Conservation (phyloP, 2,329 filamentous ascomycete genomes). For the Penicillium sp. region DNA sequence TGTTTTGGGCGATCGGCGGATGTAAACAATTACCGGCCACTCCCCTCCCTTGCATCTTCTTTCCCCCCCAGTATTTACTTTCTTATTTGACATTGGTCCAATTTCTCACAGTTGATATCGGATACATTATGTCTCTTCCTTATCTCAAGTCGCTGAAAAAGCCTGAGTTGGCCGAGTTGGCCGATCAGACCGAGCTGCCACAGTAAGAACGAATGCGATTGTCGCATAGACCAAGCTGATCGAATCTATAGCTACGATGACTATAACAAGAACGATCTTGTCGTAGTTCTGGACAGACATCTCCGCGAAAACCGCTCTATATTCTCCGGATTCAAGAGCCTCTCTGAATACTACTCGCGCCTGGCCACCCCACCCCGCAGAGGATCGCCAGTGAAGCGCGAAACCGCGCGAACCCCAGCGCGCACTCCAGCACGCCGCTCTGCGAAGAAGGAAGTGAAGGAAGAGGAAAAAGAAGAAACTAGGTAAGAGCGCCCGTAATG, state of each 20-base stretch:
- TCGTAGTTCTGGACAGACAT: constrained; percentile 62
- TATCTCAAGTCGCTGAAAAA: constrained; percentile 79
- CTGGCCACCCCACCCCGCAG: constrained; percentile 30
- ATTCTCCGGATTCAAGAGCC: constrained; percentile 55
- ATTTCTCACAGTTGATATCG: constrained; percentile 1
- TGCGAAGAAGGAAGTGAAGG: constrained; percentile 28
- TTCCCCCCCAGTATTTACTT: constrained; percentile 6
- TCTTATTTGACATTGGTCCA: constrained; percentile 14
- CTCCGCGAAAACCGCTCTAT: constrained; percentile 60
- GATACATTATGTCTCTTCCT: constrained; percentile 54
- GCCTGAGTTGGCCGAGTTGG: constrained; percentile 65
- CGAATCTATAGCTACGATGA: constrained; percentile 51
- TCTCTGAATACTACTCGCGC: constrained; percentile 66
- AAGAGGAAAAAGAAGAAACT: constrained; percentile 43
- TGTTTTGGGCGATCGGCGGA: constrained; percentile 25
- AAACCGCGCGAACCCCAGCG: constrained; percentile 30
- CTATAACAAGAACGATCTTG: constrained; percentile 70
- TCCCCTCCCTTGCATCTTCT: constrained; percentile 17
- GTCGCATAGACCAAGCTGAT: constrained; percentile 8
- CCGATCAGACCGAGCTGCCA: constrained; percentile 59
- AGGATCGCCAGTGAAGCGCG: constrained; percentile 44
- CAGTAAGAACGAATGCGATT: constrained; percentile 51
- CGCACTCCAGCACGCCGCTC: constrained; percentile 24
- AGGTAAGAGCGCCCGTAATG: constrained; percentile 16
- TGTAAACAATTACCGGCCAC: constrained; percentile 26